Conservation (phyloP, 768 basidiomycete species). For the Tylopilus vinaceipallidus region DNA sequence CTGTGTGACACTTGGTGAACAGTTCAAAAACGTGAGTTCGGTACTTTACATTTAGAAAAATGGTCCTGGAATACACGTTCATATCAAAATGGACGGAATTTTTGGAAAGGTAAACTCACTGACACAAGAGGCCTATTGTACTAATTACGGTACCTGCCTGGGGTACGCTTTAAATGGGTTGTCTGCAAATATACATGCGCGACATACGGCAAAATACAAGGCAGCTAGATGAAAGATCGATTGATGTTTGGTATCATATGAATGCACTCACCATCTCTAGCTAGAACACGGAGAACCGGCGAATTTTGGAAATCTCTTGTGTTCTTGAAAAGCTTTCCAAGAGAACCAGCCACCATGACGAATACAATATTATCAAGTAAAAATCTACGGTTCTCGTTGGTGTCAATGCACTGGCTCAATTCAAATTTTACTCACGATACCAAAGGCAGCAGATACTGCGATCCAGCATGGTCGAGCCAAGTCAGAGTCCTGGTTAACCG, state of each 20-base stretch:
- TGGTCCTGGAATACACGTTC: background rate
- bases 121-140: background rate
- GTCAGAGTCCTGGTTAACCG: background rate
- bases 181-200: background rate
- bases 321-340: background rate
- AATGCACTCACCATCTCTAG: constrained; percentile 10
- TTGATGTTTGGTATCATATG: background rate
- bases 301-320: background rate
- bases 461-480: background rate
- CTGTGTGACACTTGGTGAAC: background rate
- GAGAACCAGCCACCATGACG: background rate
- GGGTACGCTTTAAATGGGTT: background rate
- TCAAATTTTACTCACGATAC: background rate
- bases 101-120: constrained; percentile 1
- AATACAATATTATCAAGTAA: background rate
- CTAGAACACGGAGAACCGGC: background rate
- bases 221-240: background rate
- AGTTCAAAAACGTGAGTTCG: background rate
- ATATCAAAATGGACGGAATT: background rate
- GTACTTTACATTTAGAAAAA: background rate
- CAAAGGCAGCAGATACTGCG: background rate
- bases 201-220: background rate
- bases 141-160: background rate
- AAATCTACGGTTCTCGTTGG: background rate
- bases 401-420: no score